Evolutionary conservation across 495 filamentous ascomycete genomes (phyloP).

Genomic region (Apodospora peruviana): DNA sequence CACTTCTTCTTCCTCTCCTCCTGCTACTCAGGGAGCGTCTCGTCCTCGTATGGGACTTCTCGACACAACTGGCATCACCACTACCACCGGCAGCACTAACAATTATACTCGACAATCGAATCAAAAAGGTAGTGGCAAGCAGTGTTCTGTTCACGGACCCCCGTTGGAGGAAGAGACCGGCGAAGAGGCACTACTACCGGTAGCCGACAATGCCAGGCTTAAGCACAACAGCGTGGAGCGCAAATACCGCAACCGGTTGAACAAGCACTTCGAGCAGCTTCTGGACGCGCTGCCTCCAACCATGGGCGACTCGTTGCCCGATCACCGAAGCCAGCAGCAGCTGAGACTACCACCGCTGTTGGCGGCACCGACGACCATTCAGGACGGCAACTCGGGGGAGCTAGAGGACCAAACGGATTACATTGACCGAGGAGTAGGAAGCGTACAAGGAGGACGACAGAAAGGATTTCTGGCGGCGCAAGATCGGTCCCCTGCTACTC

Average conservation of each 20-base stretch:
- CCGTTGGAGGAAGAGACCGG: too few species aligned
- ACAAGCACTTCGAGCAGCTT: slow-evolving; percentile 25
- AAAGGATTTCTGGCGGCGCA: not conserved
- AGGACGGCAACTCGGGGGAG: too few species aligned
- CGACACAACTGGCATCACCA: not conserved
- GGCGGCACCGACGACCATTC: not conserved
- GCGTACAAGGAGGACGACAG: not conserved
- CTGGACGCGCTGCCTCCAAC: slow-evolving; percentile 21
- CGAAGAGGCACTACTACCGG: too few species aligned
- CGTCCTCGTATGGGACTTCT: too few species aligned
- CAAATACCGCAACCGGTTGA: slow-evolving; percentile 8
- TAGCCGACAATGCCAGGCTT: not conserved
- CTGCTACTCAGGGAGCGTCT: too few species aligned
- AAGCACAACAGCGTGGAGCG: slow-evolving; percentile 9
- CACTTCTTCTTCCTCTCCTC: too few species aligned
- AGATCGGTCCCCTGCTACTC: too few species aligned
- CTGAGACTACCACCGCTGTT: not conserved
- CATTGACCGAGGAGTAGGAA: too few species aligned
- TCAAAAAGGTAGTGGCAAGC: not conserved
- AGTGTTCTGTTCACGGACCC: too few species aligned
- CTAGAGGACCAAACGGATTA: too few species aligned
- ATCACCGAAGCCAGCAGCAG: not conserved
- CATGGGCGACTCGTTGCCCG: too few species aligned
- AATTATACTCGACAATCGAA: not conserved
- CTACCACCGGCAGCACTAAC: not conserved